A percentile compares a stretch with the other conserved stretches of the same genome.
These are phyloP conservation scores for Xylariaceae sp. DNA, from an alignment of 2,329 filamentous ascomycete species.

Conservation along the genomic window DNA sequence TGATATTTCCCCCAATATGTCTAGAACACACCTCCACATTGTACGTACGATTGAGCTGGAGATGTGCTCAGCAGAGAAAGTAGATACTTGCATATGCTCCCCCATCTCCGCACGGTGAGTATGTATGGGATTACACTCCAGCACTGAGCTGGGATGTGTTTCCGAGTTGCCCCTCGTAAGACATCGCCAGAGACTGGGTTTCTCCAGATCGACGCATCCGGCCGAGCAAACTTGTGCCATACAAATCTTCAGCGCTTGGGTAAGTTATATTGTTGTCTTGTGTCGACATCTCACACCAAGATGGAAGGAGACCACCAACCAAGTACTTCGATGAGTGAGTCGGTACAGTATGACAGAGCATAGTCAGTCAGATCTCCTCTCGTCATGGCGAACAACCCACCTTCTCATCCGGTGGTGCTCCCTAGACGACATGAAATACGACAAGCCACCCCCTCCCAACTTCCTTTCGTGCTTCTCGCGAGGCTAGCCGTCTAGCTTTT, in stretches of 20 bases:
- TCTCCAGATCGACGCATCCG: slow-evolving; percentile 34
- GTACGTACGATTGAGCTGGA: slow-evolving; percentile 4
- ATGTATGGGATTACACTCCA: no score
- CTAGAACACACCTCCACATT: slow-evolving; percentile 6
- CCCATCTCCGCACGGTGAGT: no score
- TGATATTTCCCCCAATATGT: slow-evolving; percentile 13
- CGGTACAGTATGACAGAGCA: neutral
- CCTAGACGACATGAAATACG: slow-evolving; percentile 32
- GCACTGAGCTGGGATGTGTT: slow-evolving; percentile 23
- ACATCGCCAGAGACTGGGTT: slow-evolving; percentile 24
- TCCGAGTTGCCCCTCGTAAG: slow-evolving; percentile 25
- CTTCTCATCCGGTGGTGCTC: neutral
- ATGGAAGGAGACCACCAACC: slow-evolving; percentile 7
- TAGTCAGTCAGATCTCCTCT: neutral
- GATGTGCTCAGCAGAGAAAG: slow-evolving; percentile 2
- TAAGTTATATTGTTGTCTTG: slow-evolving; percentile 11
- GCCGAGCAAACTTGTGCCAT: slow-evolving; percentile 28
- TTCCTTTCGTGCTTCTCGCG: slow-evolving; percentile 14
- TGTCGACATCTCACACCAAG: slow-evolving; percentile 15
- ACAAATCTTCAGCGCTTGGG: slow-evolving; percentile 18
- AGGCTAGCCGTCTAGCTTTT: slow-evolving; percentile 16
- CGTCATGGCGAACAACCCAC: neutral
- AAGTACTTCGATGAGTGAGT: neutral
- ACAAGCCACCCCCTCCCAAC: slow-evolving; percentile 37
- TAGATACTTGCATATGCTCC: no score